Evolutionary conservation across 768 basidiomycete species (phyloP), one percentile per base, ranked within the genome.

Genomic region (Leccinum subgranulosum): DNA sequence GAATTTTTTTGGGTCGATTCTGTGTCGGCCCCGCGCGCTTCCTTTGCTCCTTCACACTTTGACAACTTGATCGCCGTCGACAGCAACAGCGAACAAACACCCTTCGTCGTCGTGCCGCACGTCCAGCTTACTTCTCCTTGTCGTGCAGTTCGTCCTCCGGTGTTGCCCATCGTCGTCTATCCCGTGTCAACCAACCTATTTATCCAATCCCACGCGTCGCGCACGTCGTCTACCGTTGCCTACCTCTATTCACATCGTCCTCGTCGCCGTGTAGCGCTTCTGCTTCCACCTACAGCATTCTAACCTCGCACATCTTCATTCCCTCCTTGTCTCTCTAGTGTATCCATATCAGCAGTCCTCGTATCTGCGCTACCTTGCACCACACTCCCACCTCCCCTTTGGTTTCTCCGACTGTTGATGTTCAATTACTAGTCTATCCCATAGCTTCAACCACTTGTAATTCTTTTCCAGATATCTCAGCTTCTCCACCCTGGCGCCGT

Each of bases 401-500:
- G 53, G 60, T 65, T 63, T 68, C 59, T 60, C 67, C 56, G 77
- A 73, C 72, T 78, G 77, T 77, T 77, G 75, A 78, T 78, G 76
- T 73, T 75, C 67, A 61, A 60, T 51, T 69, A 67, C 60, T 71
- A 64, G 67, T 60, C 67, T 69, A 59, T 64, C 65, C 51, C 58
- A 68, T 62, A 70, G 28, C 66, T 64, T 54, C 69, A 66, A 62
- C 56, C 25, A 55, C 58, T 51, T 72, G 71, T 72, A 74, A 72
- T 72, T 61, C 39, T 58, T 60, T 60, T 36, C 51, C 64, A 29
- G 58, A 59, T 49, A 34, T 55, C 53, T 59, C 62, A 61, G 12
- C n/a, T 60, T 58, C 57, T 74, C 72, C 81, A 80, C 67, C 65
- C 81, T 83, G 82, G 82, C 82, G 74, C 71, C 78, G 69, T 75